phyloP scores from a whole-genome alignment of 805 yeast species.

The Monosporozyma solicola region DNA sequence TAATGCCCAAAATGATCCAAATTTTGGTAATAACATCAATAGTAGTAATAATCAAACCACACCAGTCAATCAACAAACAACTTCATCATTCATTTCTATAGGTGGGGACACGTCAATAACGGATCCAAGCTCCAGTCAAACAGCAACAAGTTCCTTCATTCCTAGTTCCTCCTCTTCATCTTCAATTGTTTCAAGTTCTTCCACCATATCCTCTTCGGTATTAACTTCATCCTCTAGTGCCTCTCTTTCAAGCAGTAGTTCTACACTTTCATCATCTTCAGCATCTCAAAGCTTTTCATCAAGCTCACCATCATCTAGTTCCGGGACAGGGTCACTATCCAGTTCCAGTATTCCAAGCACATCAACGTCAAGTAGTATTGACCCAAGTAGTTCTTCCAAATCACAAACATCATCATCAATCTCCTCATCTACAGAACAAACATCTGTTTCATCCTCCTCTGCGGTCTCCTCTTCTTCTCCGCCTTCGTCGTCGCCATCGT shows the following conservation, averaged over 20 bases:
- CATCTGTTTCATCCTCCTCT: neutral
- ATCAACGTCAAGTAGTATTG: neutral
- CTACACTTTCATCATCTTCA: neutral
- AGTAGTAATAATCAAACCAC: neutral
- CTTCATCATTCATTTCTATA: neutral
- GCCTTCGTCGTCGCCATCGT: constrained; percentile 4
- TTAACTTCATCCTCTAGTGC: neutral
- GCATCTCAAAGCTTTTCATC: neutral
- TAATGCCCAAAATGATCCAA: neutral
- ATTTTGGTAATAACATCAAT: neutral
- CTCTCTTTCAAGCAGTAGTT: neutral
- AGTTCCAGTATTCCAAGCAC: neutral
- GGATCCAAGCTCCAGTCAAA: neutral
- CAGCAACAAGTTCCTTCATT: neutral
- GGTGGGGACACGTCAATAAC: neutral
- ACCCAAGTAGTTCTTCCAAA: neutral
- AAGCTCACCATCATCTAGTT: neutral
- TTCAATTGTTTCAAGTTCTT: neutral
- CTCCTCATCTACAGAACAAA: neutral
- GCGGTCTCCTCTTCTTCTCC: constrained; percentile 1
- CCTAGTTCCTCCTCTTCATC: neutral
- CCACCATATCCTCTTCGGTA: neutral
- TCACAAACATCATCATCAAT: neutral
- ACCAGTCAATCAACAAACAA: neutral
- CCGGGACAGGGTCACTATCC: neutral